Base-by-base conservation (phyloP, 2,329 filamentous ascomycete species). In the Pseudocercospora crystallina region DNA sequence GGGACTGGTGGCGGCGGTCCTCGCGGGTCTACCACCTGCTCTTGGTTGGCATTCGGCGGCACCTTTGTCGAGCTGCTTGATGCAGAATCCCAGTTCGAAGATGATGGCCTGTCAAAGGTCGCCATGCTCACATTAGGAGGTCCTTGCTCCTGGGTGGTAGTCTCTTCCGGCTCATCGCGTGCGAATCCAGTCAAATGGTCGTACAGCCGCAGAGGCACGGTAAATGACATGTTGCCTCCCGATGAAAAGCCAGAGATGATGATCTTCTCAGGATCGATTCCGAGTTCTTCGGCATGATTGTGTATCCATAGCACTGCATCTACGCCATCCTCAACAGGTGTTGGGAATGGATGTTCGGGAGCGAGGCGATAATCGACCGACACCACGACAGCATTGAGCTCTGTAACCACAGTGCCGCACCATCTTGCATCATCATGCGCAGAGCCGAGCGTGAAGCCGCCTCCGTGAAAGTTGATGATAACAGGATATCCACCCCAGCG, bases 391-490 rank as follows among this genome's bases (percentile, higher is more conserved):
- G 81, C 81, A 39, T 74, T 73, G 11, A 79, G 74, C 50, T 83
- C 70, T 2, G 78, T 62, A n/a, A 83, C 72, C 2, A 84, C 78
- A 5, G 74, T 74, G 17, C 73, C 72, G 36, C 78, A 77, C 82
- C 82, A 85, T 49, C 81, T 75, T 38, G 76, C 75, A 67, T 86
- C 82, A 61, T 86, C 83, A 12, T 76, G 79, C 7, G 81, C 76
- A 5, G 72, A 75, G 4, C 82, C 82, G 5, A 85, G 66, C 0
- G 79, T 81, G 65, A 85, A 85, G 1, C 82, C 82, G 37, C 82
- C 82, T 12, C 82, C 82, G 56, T 85, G 82, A 59, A 84, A 84
- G 61, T 84, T 84, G 58, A 85, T 76, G 2, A 83, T 74, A 3
- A 82, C 77, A 0, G 82, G 81, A 49, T 78, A 82, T 11, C 56